Conservation (phyloP, 495 filamentous ascomycete species). For the Penicillium robsamsonii region DNA sequence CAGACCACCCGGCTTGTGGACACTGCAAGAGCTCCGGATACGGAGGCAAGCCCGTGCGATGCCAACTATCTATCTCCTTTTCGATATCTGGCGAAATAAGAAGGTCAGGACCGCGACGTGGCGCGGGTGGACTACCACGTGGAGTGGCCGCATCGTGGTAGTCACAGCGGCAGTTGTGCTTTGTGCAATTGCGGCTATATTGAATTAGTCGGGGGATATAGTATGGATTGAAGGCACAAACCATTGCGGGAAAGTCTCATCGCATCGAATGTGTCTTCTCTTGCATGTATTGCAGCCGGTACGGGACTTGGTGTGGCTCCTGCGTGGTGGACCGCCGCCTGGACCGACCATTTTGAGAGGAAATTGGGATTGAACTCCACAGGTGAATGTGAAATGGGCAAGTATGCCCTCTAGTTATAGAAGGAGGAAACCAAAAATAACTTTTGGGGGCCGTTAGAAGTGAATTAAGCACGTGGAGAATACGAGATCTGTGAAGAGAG, state of each 20-base stretch:
- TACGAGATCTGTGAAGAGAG: conserved; percentile 11
- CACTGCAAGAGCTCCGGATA: conserved; percentile 79
- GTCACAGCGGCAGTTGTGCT: conserved; percentile 96
- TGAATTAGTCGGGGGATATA: conserved; percentile 2
- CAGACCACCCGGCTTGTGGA: conserved; percentile 54
- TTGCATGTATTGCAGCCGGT: conserved; percentile 99
- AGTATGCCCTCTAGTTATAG: conserved; percentile 1
- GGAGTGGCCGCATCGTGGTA: conserved; percentile 79
- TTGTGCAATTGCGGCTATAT: conserved; percentile 90
- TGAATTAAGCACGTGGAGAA: conserved; percentile 24
- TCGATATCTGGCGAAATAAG: conserved; percentile 83
- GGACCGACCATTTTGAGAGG: conserved; percentile 46
- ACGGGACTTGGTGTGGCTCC: conserved; percentile 94
- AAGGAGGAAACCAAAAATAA: conserved; percentile 16
- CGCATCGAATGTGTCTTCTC: conserved; percentile 93
- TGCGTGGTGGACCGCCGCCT: conserved; percentile 54
- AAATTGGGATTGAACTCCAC: conserved; percentile 1
- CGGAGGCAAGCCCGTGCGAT: conserved; percentile 77
- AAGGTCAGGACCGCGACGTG: conserved; percentile 72
- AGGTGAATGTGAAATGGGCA: conserved; percentile 1
- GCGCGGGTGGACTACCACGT: conserved; percentile 57
- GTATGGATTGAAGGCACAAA: conserved; percentile 39
- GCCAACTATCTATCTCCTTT: conserved; percentile 77
- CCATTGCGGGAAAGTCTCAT: conserved; percentile 98
- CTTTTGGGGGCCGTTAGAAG: conserved; percentile 4